Base-by-base conservation (phyloP, 75 land plant genomes). In the Pseudotsuga menziesii region DNA sequence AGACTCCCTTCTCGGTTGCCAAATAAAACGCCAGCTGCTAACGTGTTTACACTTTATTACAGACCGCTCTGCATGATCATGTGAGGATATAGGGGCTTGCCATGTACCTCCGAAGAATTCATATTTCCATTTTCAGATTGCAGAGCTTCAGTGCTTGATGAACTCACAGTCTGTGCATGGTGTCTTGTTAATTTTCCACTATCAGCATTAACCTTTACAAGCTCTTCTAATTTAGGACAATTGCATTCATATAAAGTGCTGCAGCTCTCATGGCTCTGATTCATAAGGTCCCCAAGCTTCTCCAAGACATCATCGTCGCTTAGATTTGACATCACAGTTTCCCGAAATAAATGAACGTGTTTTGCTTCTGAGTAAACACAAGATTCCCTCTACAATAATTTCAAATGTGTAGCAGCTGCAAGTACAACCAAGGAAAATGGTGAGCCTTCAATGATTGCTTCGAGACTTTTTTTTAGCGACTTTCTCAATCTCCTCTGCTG, bases 331-430 rank as follows among this genome's bases (percentile, higher is more conserved):
- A 62, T 74, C 7, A 92, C 93, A 36, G 89, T 80, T 54, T 89
- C 95, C 76, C 82, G 89, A 78, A 97, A 97, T 58, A 84, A 85
- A 82, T 90, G 78, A 25, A 97, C 98, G 56, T 98, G 90, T 75
- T 78, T 90, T 58, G 99, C 98, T 80, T 97, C 99, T 64, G 92
- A 80, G 73, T 97, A 97, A 19, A 97, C 99, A 81, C 94, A 98
- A 56, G 88, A 85, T 1, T 98, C 99, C 77, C 98, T 85, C 98
- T 97, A 80, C 72, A 82, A 85, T 26, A 96, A 86, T 77, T 94
- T 94, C 77, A 85, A 96, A 73, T 90, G 84, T 72, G 80, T 88
- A 13, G 99, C 97, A 84, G 91, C 94, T 78, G 87, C 81, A 41
- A 96, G 85, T 6, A 96, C 99, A 85, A 88, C 93, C 79, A 91